Base-by-base conservation (phyloP, 257 asterid species). In the Solanum verrucosum region DNA sequence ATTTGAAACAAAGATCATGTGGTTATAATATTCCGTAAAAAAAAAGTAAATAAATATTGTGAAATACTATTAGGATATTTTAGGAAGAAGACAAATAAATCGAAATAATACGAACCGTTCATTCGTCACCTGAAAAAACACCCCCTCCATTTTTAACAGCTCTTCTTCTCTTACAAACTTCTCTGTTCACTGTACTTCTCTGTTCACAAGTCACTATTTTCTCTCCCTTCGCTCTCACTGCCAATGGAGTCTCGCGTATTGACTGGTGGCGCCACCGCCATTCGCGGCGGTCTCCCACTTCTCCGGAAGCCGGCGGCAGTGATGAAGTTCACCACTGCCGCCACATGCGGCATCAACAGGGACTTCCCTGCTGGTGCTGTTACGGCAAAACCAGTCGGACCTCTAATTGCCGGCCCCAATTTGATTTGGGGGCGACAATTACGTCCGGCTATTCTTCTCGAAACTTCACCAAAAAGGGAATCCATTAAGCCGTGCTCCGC, bases 201-300 rank as follows among this genome's bases (percentile, higher is more conserved):
- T 63, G 37, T 86, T 16, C 87, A 67, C 87, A 4, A 52, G 20
- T 1, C 68, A 34, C n/a, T 77, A n/a, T 85, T 16, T 52, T 15
- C 88, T 73, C 88, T 83, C 60, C 0, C 60, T 52, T 15, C 60
- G 78, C 93, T 91, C 93, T 88, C 89, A 84, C 67, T n/a, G 84
- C n/a, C 85, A 89, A 96, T 97, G 99, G 99, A 94, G 98, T 97
- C 98, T 87, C 98, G 98, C 89, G 95, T 97, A 84, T 94, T 97
- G 56, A 87, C 88, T 86, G 96, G 98, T 74, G 82, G 82, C 49
- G 49, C 52, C 94, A 94, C 98, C 92, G 89, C 88, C 93, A 83
- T 91, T 68, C 94, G 92, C 91, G 94, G 79, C 10, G 79, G 95
- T 91, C 90, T 94, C 34, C 87, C 92, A 1, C 90, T 91, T 31